A percentile compares a stretch with the other conserved stretches of the same genome.
Evolutionary conservation across 768 basidiomycete genomes (phyloP).

Genomic region (Leccinum disarticulatum): DNA sequence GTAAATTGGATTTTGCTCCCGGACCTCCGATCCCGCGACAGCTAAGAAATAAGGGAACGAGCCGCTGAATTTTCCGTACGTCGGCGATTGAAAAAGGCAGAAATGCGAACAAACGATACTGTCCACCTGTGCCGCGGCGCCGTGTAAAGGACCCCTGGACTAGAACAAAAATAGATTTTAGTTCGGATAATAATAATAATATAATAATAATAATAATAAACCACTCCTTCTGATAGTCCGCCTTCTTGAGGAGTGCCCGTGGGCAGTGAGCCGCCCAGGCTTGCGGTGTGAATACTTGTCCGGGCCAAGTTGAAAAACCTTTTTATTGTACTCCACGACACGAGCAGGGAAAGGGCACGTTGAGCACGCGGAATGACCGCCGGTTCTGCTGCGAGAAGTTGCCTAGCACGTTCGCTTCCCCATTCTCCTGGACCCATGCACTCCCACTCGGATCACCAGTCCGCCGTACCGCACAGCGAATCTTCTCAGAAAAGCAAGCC

Average conservation of each 20-base stretch:
- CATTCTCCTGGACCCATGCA: conserved; percentile 22
- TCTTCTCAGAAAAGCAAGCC: conserved; percentile 24
- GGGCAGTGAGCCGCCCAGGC: background rate
- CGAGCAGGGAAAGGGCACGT: conserved; percentile 8
- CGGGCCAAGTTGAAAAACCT: conserved; percentile 5
- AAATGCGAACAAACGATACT: conserved; percentile 6
- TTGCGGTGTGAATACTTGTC: conserved; percentile 17
- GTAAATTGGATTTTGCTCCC: background rate
- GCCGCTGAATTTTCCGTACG: conserved; percentile 25
- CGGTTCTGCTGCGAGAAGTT: conserved; percentile 1
- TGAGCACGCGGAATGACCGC: conserved; percentile 16
- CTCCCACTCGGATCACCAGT: conserved; percentile 34
- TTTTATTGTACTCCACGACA: conserved; percentile 3
- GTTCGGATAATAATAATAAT: background rate
- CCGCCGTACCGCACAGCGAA: conserved; percentile 27
- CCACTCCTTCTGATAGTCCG: conserved; percentile 7
- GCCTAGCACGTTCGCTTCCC: conserved; percentile 24
- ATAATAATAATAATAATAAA: conserved; percentile 16
- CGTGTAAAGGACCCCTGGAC: conserved; percentile 24
- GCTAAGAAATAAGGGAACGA: background rate
- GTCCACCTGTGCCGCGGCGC: conserved; percentile 31
- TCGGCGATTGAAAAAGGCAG: conserved; percentile 33
- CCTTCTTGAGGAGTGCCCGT: conserved; percentile 10
- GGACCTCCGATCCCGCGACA: conserved; percentile 3
- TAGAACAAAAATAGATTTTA: conserved; percentile 9